Conservation (phyloP, 257 asterid genomes). For the Fraxinus quadrangulata region DNA sequence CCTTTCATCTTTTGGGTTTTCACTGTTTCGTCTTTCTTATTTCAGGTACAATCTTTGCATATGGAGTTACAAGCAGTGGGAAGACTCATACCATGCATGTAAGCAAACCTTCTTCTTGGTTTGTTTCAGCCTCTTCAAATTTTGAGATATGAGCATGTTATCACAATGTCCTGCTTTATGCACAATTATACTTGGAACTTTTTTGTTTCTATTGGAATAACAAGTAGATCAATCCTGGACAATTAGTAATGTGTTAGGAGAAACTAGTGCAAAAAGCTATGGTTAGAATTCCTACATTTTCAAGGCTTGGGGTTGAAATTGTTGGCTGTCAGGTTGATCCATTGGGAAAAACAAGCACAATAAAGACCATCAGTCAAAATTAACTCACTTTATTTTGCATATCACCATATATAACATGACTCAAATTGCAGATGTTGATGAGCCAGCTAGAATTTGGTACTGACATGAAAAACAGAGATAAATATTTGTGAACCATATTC, state of each 20-base stretch:
- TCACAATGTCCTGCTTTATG: constrained; percentile 1
- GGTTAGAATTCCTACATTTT: background rate
- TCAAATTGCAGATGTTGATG: background rate
- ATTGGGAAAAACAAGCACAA: constrained; percentile 18
- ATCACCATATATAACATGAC: constrained; percentile 1
- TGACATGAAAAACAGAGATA: background rate
- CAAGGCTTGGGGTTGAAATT: background rate
- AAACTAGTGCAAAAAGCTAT: background rate
- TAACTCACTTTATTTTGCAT: constrained; percentile 10
- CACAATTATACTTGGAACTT: constrained; percentile 13
- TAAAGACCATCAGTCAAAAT: constrained; percentile 9
- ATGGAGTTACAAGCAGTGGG: constrained; percentile 99
- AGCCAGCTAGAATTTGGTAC: constrained; percentile 17
- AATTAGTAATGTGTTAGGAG: background rate
- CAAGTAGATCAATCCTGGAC: background rate
- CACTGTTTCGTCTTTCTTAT: constrained; percentile 22
- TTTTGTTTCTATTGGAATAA: constrained; percentile 4
- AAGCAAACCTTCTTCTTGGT: constrained; percentile 39
- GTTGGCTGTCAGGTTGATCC: background rate
- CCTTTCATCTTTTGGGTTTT: constrained; percentile 25
- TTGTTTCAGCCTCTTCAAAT: constrained; percentile 15
- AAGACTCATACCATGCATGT: constrained; percentile 99
- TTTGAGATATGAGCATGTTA: constrained; percentile 10
- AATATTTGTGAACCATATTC: constrained; percentile 11
- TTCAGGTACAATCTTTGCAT: constrained; percentile 93